phyloP scores from a whole-genome alignment of 2,329 filamentous ascomycete genomes.

The Cordyceps cicadae region DNA sequence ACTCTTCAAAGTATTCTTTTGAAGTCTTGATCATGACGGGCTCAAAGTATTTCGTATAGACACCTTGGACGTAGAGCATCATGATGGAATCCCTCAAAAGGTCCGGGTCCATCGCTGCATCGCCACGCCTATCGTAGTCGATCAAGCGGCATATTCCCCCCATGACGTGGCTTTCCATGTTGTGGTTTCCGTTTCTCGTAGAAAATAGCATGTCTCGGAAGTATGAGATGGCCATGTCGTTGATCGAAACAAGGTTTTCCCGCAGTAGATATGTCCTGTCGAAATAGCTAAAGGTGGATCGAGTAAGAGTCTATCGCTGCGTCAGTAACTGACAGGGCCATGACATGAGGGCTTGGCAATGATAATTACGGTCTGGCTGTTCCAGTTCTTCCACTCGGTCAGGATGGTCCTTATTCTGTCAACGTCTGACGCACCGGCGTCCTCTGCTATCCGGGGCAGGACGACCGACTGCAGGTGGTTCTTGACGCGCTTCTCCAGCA shows the following conservation, averaged over 20 bases:
- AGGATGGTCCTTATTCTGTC: slow-evolving; percentile 52
- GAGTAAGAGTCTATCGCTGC: slow-evolving; percentile 55
- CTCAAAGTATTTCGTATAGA: slow-evolving; percentile 77
- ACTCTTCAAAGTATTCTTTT: slow-evolving; percentile 57
- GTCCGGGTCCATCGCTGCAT: slow-evolving; percentile 47
- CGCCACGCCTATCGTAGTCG: slow-evolving; percentile 56
- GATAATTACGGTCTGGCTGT: slow-evolving; percentile 58
- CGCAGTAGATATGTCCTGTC: slow-evolving; percentile 82
- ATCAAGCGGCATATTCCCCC: slow-evolving; percentile 65
- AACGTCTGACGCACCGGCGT: slow-evolving; percentile 46
- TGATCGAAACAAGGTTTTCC: slow-evolving; percentile 60
- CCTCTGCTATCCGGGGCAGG: slow-evolving; percentile 43
- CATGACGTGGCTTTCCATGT: slow-evolving; percentile 30
- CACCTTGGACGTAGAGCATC: slow-evolving; percentile 76
- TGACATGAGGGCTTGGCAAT: background rate
- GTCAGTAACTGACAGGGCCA: slow-evolving; percentile 1
- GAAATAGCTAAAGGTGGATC: slow-evolving; percentile 88
- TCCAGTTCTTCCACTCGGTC: slow-evolving; percentile 68
- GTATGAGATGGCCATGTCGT: slow-evolving; percentile 68
- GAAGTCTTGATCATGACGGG: slow-evolving; percentile 62
- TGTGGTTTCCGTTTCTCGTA: slow-evolving; percentile 15
- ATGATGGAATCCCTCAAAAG: slow-evolving; percentile 69
- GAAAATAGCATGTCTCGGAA: slow-evolving; percentile 58
- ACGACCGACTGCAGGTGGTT: slow-evolving; percentile 57
- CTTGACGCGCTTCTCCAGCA: slow-evolving; percentile 59